Evolutionary conservation across 257 asterid species (phyloP).

Genomic region (Ligustrum vulgare): DNA sequence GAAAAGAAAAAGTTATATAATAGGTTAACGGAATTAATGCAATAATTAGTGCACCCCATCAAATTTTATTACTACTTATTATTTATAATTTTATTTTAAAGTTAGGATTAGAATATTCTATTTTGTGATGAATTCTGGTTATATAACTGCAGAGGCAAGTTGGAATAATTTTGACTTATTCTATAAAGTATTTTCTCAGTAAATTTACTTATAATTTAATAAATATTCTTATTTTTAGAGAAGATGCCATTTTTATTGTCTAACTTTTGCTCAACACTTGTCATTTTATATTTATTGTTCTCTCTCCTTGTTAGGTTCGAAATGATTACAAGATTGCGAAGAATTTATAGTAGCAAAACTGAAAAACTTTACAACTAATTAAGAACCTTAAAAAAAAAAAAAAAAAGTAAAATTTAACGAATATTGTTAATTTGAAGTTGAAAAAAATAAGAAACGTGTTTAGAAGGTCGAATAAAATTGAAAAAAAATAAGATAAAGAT

Average conservation of each 20-base stretch:
- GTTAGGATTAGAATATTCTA: background rate
- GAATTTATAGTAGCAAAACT: slow-evolving; percentile 23
- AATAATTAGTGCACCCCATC: slow-evolving; percentile 26
- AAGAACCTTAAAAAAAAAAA: too few species aligned
- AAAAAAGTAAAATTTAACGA: too few species aligned
- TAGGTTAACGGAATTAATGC: slow-evolving; percentile 3
- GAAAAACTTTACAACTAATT: background rate
- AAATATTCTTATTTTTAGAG: slow-evolving; percentile 21
- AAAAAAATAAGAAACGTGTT: background rate
- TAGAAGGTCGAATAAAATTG: background rate
- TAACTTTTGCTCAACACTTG: slow-evolving; percentile 32
- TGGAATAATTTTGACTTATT: slow-evolving; percentile 33
- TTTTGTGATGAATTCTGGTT: background rate
- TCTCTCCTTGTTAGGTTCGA: slow-evolving; percentile 27
- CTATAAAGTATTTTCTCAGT: slow-evolving; percentile 15
- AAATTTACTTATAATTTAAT: background rate
- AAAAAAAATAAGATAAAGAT: too few species aligned
- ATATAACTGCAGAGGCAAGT: slow-evolving; percentile 3
- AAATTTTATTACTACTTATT: slow-evolving; percentile 27
- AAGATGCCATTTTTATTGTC: slow-evolving; percentile 40
- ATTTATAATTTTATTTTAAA: background rate
- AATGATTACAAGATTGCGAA: slow-evolving; percentile 22
- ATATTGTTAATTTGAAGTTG: too few species aligned
- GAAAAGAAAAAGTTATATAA: slow-evolving; percentile 8
- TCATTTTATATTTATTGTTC: slow-evolving; percentile 26